These are phyloP conservation scores for Oenanthe javanica DNA, from an alignment of 140 eudicot species.

Conservation along the genomic window DNA sequence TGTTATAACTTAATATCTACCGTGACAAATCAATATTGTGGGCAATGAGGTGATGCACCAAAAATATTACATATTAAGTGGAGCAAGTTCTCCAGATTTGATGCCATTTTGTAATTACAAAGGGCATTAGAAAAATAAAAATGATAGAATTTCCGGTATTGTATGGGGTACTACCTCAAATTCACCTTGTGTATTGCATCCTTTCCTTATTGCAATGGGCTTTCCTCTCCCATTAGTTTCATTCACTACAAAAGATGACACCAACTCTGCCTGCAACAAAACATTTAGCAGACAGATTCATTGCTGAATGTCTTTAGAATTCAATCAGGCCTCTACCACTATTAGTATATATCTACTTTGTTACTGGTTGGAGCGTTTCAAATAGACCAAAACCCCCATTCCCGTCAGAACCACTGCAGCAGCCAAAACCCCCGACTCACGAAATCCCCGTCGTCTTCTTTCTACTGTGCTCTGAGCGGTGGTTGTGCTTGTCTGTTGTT, in stretches of 20 bases:
- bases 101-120: background rate
- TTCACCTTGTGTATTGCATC: background rate
- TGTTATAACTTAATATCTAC: background rate
- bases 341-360: background rate
- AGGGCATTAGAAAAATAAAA: background rate
- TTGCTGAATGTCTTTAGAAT: slow-evolving; percentile 5
- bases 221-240: background rate
- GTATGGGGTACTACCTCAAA: background rate
- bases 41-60: background rate
- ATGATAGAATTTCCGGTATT: background rate
- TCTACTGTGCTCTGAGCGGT: slow-evolving; percentile 28
- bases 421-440: slow-evolving; percentile 58
- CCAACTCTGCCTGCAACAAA: background rate
- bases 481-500: slow-evolving; percentile 18
- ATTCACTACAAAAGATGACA: background rate
- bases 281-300: background rate
- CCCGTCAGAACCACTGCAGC: slow-evolving; percentile 63
- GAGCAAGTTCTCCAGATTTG: background rate
- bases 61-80: background rate
- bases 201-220: background rate
- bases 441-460: slow-evolving; percentile 23
- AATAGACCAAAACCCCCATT: slow-evolving; percentile 55
- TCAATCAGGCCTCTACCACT: background rate
- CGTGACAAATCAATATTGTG: background rate
- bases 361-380: slow-evolving; percentile 61